phyloP scores from a whole-genome alignment of 352 stramenopile genomes.

The Globisporangium nodosum region DNA sequence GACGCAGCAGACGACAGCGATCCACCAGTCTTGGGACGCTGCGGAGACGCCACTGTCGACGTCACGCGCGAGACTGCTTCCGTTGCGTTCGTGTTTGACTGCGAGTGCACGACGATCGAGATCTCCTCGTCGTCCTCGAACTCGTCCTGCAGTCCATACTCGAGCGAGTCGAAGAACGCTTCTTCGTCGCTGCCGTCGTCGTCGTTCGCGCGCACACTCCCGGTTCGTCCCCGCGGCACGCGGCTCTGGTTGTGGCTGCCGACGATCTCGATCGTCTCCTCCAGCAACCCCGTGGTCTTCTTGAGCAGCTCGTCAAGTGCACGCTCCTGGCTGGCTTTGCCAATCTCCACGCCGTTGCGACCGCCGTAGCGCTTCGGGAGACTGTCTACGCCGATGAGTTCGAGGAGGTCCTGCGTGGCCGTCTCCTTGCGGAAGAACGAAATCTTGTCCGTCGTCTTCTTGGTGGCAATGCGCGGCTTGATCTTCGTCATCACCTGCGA shows the following conservation, averaged over 20 bases:
- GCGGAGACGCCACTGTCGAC: neutral
- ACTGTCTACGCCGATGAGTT: slow-evolving; percentile 63
- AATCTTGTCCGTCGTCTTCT: slow-evolving; percentile 65
- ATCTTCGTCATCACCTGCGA: slow-evolving; percentile 70
- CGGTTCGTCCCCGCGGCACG: slow-evolving; percentile 10
- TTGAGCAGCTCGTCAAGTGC: slow-evolving; percentile 58
- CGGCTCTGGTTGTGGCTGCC: slow-evolving; percentile 16
- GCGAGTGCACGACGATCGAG: slow-evolving; percentile 71
- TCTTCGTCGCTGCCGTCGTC: slow-evolving; percentile 68
- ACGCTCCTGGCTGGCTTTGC: slow-evolving; percentile 72
- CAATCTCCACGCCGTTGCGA: slow-evolving; percentile 67
- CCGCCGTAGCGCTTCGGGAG: slow-evolving; percentile 68
- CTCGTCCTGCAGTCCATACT: slow-evolving; percentile 70
- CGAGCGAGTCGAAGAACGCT: slow-evolving; percentile 74
- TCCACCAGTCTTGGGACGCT: slow-evolving; percentile 2
- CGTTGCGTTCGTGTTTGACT: slow-evolving; percentile 27
- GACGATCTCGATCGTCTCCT: slow-evolving; percentile 76
- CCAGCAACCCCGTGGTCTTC: slow-evolving; percentile 59
- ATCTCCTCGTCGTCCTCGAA: slow-evolving; percentile 55
- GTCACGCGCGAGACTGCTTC: slow-evolving; percentile 27
- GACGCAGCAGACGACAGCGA: neutral
- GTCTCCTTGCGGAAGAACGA: slow-evolving; percentile 43
- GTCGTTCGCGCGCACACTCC: slow-evolving; percentile 32
- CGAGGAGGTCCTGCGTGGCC: slow-evolving; percentile 38
- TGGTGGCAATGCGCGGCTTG: slow-evolving; percentile 35